A percentile compares a stretch with the other conserved stretches of the same genome.
These are phyloP conservation scores for Agrostemma githago DNA, from an alignment of 148 eudicot genomes.

Conservation along the genomic window DNA sequence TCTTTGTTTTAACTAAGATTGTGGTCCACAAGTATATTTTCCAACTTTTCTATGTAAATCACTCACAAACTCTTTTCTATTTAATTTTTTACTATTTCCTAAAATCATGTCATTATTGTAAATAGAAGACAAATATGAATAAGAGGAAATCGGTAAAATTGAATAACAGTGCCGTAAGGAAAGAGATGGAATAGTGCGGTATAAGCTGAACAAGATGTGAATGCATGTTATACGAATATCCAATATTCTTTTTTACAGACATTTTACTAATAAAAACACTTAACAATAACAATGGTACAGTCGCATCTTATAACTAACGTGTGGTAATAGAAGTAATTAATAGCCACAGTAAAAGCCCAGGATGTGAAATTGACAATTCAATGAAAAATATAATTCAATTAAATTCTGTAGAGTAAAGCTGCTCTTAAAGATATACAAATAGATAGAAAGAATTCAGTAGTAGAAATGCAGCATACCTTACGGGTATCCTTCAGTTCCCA, in stretches of 20 bases:
- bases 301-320: background rate
- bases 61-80: background rate
- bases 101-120: background rate
- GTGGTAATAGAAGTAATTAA: background rate
- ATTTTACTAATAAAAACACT: background rate
- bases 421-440: background rate
- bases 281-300: background rate
- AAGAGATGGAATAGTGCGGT: background rate
- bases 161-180: background rate
- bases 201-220: background rate
- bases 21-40: background rate
- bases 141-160: background rate
- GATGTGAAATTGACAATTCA: background rate
- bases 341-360: background rate
- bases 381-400: background rate
- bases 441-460: background rate
- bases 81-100: background rate
- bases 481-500: constrained; percentile 62
- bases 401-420: background rate
- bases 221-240: background rate
- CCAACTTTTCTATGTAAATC: background rate
- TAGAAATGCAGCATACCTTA: constrained; percentile 46
- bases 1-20: background rate
- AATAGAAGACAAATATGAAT: background rate
- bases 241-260: background rate